Evolutionary conservation across 345 rosid genomes (phyloP).

Genomic region (Citrus reticulata): DNA sequence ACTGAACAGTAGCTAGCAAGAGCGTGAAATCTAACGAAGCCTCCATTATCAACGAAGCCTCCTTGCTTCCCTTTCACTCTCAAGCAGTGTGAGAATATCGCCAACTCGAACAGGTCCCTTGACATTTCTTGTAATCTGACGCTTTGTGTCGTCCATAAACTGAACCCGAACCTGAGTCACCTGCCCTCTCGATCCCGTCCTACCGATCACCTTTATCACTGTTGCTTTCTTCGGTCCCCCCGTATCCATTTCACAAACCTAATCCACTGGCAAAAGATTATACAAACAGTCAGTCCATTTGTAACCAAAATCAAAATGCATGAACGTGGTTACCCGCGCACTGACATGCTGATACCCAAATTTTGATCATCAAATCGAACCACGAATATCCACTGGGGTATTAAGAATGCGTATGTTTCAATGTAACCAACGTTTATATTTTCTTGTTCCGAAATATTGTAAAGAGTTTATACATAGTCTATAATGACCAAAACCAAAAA

Average conservation of each 20-base stretch:
- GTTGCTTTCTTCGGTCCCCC: slow-evolving; percentile 7
- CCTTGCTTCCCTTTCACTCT: slow-evolving; percentile 13
- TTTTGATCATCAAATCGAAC: too few relatives aligned
- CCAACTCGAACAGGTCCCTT: slow-evolving; percentile 7
- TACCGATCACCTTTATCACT: not conserved
- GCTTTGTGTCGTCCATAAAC: slow-evolving; percentile 2
- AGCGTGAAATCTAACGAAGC: not conserved
- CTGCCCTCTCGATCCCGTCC: slow-evolving; percentile 14
- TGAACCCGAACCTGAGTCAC: slow-evolving; percentile 18
- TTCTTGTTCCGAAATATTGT: too few relatives aligned
- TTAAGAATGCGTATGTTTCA: too few relatives aligned
- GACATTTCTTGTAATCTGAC: slow-evolving; percentile 3
- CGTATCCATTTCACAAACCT: not conserved
- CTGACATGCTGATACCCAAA: too few relatives aligned
- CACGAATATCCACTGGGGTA: too few relatives aligned
- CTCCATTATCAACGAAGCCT: not conserved
- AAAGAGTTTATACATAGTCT: too few relatives aligned
- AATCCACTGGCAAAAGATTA: not conserved
- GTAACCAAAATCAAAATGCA: not conserved
- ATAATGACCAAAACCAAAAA: too few relatives aligned
- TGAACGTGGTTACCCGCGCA: too few relatives aligned
- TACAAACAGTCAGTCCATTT: too few relatives aligned
- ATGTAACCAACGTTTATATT: too few relatives aligned
- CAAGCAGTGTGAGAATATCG: not conserved
- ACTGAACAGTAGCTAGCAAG: not conserved